A percentile compares a stretch with the other conserved stretches of the same genome.
Conservation (phyloP, 1,284 basidiomycete genomes). For the Trametes hirsuta region DNA sequence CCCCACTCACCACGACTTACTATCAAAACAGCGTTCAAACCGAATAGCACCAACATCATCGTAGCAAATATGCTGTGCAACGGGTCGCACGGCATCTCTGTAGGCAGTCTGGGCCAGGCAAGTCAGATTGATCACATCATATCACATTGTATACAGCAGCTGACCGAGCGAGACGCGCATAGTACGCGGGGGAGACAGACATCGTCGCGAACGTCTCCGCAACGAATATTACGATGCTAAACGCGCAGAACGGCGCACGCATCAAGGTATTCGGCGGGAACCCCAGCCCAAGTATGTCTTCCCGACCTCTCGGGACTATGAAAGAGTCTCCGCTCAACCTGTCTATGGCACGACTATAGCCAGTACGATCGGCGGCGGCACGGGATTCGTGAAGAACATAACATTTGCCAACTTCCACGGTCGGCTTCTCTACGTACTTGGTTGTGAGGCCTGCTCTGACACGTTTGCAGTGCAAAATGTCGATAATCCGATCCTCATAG, state of each 20-base stretch:
- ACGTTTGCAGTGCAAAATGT: slow-evolving; percentile 46
- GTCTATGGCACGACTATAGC: slow-evolving; percentile 12
- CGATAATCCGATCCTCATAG: slow-evolving; percentile 58
- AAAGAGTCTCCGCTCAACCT: not conserved
- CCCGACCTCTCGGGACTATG: not conserved
- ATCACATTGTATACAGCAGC: not conserved
- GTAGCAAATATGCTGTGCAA: slow-evolving; percentile 64
- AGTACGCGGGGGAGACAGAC: slow-evolving; percentile 63
- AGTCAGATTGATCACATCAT: slow-evolving; percentile 7
- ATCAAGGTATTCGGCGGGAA: slow-evolving; percentile 69
- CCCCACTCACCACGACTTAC: not conserved
- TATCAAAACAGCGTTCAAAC: slow-evolving; percentile 52
- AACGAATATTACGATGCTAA: slow-evolving; percentile 60
- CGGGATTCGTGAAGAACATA: slow-evolving; percentile 62
- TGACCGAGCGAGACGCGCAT: not conserved
- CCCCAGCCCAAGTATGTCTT: slow-evolving; percentile 30
- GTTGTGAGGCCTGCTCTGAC: too few relatives aligned
- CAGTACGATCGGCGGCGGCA: slow-evolving; percentile 52
- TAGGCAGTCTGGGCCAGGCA: slow-evolving; percentile 47
- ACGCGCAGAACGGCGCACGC: slow-evolving; percentile 66
- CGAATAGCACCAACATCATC: slow-evolving; percentile 64
- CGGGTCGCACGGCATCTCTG: slow-evolving; percentile 67
- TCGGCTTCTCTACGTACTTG: slow-evolving; percentile 1
- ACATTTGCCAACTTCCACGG: slow-evolving; percentile 50
- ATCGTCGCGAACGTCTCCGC: slow-evolving; percentile 68